Conservation (phyloP, 352 stramenopile genomes). For the Globisporangium splendens region DNA sequence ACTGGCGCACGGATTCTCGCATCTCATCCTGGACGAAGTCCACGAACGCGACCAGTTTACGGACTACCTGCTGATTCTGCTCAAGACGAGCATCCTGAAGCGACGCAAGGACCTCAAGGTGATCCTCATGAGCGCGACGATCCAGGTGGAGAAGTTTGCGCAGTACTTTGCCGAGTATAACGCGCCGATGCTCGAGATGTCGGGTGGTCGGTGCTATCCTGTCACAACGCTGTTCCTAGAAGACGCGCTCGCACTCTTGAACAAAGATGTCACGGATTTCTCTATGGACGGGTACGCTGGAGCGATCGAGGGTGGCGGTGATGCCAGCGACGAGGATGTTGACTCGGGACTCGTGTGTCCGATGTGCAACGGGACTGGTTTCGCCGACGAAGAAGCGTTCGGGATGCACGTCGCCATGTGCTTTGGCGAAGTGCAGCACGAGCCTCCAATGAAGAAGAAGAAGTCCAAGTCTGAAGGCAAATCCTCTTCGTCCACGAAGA, state of each 20-base stretch:
- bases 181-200: slow-evolving; percentile 74
- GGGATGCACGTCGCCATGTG: slow-evolving; percentile 85
- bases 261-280: slow-evolving; percentile 22
- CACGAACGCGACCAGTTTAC: slow-evolving; percentile 95
- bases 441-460: slow-evolving; percentile 18
- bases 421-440: slow-evolving; percentile 39
- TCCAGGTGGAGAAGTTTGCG: slow-evolving; percentile 92
- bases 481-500: slow-evolving; percentile 6
- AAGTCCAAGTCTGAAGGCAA: slow-evolving; percentile 5
- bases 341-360: slow-evolving; percentile 61
- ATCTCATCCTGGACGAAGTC: slow-evolving; percentile 96
- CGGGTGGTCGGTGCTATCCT: slow-evolving; percentile 82
- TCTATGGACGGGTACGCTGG: slow-evolving; percentile 14
- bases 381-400: slow-evolving; percentile 82
- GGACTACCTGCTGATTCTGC: slow-evolving; percentile 95
- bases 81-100: slow-evolving; percentile 86
- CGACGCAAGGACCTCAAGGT: slow-evolving; percentile 85
- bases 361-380: slow-evolving; percentile 71
- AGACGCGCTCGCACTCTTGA: slow-evolving; percentile 58
- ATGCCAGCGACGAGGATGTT: not conserved
- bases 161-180: slow-evolving; percentile 86
- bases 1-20: slow-evolving; percentile 78
- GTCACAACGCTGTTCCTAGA: slow-evolving; percentile 94
- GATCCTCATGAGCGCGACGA: slow-evolving; percentile 95
- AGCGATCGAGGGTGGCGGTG: not conserved